Evolutionary conservation across 1,284 basidiomycete species (phyloP).

Genomic region (Ustilago curta): DNA sequence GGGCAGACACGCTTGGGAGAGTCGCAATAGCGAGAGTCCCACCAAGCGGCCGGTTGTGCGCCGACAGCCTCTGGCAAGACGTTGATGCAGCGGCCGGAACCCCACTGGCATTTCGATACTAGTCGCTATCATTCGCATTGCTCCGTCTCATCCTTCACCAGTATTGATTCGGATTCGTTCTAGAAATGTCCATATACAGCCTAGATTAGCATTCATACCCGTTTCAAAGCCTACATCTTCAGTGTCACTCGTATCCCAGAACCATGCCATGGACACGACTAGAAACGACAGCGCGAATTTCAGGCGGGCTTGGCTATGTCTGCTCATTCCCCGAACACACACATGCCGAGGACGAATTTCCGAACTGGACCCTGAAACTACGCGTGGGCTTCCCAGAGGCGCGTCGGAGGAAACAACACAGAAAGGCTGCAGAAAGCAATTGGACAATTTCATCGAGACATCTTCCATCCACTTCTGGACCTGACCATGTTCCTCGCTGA

Average conservation of each 20-base stretch:
- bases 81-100: constrained; percentile 8
- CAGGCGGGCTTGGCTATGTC: not conserved
- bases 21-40: constrained; percentile 42
- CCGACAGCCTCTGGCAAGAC: constrained; percentile 40
- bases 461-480: constrained; percentile 1
- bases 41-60: constrained; percentile 44
- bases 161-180: not conserved
- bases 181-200: not conserved
- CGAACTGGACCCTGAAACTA: constrained; percentile 1
- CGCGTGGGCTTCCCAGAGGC: constrained; percentile 3
- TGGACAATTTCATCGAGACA: not conserved
- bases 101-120: not conserved
- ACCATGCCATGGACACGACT: not conserved
- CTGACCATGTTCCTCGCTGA: not conserved
- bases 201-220: not conserved
- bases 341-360: too few relatives aligned
- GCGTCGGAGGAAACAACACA: constrained; percentile 3
- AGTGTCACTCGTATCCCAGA: too few relatives aligned
- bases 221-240: not conserved
- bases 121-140: not conserved
- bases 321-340: too few relatives aligned
- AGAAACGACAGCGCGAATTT: not conserved
- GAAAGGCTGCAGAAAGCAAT: not conserved
- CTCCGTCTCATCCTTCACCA: not conserved
- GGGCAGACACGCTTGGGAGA: constrained; percentile 27